Conservation (phyloP, 208 protist species). For the Endotrypanum monterogeii region DNA sequence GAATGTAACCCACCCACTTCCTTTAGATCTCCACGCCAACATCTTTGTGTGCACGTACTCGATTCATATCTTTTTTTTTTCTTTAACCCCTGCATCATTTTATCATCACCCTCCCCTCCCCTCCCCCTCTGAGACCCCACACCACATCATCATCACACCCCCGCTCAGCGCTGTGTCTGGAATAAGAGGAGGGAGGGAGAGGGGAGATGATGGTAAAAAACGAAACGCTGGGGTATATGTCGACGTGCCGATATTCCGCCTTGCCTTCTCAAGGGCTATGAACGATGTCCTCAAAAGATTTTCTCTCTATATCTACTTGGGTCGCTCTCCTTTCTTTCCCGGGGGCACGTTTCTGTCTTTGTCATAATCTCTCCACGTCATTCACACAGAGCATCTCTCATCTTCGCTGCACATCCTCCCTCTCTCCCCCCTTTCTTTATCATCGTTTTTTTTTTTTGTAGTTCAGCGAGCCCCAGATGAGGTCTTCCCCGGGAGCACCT, state of each 20-base stretch:
- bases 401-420: background rate
- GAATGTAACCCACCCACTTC: background rate
- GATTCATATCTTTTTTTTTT: background rate
- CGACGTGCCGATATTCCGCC: background rate
- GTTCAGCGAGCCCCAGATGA: background rate
- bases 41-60: background rate
- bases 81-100: too few relatives aligned
- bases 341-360: too few relatives aligned
- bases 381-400: background rate
- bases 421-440: background rate
- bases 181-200: background rate
- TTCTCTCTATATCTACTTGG: background rate
- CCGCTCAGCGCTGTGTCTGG: background rate
- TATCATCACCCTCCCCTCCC: background rate
- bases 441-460: background rate
- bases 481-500: background rate
- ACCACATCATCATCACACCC: background rate
- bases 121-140: too few relatives aligned
- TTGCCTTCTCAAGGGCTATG: too few relatives aligned
- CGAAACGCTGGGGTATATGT: background rate
- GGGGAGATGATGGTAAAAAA: too few relatives aligned
- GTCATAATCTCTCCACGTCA: too few relatives aligned
- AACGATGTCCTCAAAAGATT: background rate
- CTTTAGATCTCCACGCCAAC: too few relatives aligned
- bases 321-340: background rate